Evolutionary conservation across 2,329 filamentous ascomycete genomes (phyloP).

Genomic region (Aspergillus sp.): DNA sequence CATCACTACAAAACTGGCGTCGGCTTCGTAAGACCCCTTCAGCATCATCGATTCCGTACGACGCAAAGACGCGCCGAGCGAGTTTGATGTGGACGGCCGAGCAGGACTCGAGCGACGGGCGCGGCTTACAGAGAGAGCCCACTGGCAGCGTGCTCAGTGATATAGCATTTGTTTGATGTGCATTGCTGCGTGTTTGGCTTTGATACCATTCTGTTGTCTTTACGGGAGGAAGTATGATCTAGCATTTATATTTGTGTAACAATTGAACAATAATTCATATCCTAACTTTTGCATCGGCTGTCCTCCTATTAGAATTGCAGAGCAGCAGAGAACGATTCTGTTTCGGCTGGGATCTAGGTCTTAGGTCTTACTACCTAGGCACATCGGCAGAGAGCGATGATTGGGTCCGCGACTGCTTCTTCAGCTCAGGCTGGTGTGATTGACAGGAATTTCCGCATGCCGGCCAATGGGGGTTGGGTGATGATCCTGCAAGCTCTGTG

Average conservation of each 20-base stretch:
- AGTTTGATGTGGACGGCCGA: conserved; percentile 28
- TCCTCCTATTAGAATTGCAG: neutral
- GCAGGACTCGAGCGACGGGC: conserved; percentile 24
- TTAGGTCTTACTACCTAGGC: conserved; percentile 4
- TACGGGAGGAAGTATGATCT: neutral
- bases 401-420: neutral
- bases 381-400: neutral
- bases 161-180: conserved; percentile 35
- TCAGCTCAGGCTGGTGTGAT: conserved; percentile 6
- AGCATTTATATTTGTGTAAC: conserved; percentile 5
- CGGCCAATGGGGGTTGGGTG: neutral
- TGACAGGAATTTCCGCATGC: conserved; percentile 3
- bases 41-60: conserved; percentile 20
- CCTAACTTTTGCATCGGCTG: neutral
- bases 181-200: conserved; percentile 4
- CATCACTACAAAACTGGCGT: conserved; percentile 19
- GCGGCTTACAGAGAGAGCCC: conserved; percentile 23
- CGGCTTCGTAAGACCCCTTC: conserved; percentile 25
- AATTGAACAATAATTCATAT: neutral
- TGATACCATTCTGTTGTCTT: conserved; percentile 9
- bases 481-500: conserved; percentile 2
- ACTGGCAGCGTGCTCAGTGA: conserved; percentile 34
- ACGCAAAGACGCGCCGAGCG: conserved; percentile 25
- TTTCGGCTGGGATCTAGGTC: neutral
- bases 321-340: neutral